A percentile compares a stretch with the other conserved stretches of the same genome.
phyloP scores from a whole-genome alignment of 1,139 yeast genomes.

The Hansenula lynferdii region DNA sequence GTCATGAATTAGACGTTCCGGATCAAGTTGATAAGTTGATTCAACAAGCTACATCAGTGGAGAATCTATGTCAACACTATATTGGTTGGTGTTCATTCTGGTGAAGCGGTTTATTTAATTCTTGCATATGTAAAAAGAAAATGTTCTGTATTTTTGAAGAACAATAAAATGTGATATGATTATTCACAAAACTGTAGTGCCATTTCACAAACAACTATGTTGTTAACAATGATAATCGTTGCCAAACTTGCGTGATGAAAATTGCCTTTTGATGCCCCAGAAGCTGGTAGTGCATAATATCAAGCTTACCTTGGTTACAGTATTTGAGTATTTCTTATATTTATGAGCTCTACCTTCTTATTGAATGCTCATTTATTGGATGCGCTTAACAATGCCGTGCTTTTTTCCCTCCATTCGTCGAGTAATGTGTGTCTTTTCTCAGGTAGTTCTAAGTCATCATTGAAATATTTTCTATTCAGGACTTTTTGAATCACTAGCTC shows the following conservation, averaged over 20 bases:
- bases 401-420: constrained; percentile 37
- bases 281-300: no score
- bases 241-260: no score
- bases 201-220: no score
- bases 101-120: constrained; percentile 32
- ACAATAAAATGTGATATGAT: no score
- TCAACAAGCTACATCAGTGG: constrained; percentile 95
- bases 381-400: no score
- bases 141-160: no score
- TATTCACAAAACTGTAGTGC: no score
- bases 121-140: background rate
- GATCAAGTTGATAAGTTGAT: constrained; percentile 92
- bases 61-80: constrained; percentile 92
- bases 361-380: no score
- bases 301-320: no score
- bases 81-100: constrained; percentile 99
- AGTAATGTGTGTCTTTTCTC: constrained; percentile 34
- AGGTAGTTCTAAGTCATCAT: constrained; percentile 38
- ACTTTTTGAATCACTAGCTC: constrained; percentile 52
- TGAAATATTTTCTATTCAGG: constrained; percentile 45
- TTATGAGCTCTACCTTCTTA: constrained; percentile 6
- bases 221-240: no score
- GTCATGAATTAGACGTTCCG: constrained; percentile 69
- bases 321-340: background rate
- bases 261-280: no score